These are phyloP conservation scores for Puccinia novopanici DNA, from an alignment of 1,284 basidiomycete species.

Conservation along the genomic window DNA sequence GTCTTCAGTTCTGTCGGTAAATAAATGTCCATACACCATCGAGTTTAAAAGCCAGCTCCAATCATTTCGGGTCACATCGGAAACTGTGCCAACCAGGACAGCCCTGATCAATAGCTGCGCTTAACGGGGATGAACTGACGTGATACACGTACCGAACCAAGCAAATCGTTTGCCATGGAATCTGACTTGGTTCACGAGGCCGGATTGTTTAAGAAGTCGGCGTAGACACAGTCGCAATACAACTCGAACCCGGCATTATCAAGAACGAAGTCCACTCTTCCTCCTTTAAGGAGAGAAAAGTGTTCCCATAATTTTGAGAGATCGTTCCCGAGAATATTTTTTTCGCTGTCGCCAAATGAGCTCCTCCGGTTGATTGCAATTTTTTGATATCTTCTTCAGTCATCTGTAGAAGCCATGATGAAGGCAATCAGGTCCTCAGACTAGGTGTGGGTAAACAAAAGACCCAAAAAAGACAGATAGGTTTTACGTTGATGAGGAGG, in stretches of 20 bases:
- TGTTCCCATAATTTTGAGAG: conserved; percentile 78
- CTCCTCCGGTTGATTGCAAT: conserved; percentile 94
- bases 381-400: conserved; percentile 97
- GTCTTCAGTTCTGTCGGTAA: conserved; percentile 74
- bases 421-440: not conserved
- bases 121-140: not conserved
- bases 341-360: conserved; percentile 90
- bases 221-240: conserved; percentile 94
- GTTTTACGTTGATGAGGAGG: conserved; percentile 76
- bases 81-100: conserved; percentile 60
- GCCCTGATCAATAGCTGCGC: not conserved
- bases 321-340: conserved; percentile 89
- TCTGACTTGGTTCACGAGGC: conserved; percentile 77
- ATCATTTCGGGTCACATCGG: conserved; percentile 94
- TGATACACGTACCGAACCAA: conserved; percentile 17
- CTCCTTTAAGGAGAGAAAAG: conserved; percentile 72
- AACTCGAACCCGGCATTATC: conserved; percentile 92
- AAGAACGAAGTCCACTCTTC: conserved; percentile 78
- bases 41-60: conserved; percentile 85
- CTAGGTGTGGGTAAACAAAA: not conserved
- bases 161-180: conserved; percentile 77
- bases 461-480: not conserved
- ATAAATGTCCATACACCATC: conserved; percentile 83
- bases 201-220: conserved; percentile 87
- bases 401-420: conserved; percentile 65